A percentile compares a stretch with the other conserved stretches of the same genome.
Conservation (phyloP, 2,329 filamentous ascomycete genomes). For the Aureobasidium vineae region DNA sequence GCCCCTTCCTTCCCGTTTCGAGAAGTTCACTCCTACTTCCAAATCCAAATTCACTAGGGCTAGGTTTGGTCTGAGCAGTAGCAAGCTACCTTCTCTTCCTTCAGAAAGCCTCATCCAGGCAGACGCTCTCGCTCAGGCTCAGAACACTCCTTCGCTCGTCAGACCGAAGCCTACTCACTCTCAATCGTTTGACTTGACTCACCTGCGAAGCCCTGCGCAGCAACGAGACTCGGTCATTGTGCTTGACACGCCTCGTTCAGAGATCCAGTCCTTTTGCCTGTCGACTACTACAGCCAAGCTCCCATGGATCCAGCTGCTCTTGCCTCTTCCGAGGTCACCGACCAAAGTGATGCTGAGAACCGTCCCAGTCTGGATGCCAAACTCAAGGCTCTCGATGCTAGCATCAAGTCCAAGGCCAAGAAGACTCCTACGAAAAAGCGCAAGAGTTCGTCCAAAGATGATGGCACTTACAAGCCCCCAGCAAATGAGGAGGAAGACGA, state of each 20-base stretch:
- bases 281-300: neutral
- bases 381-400: conserved; percentile 33
- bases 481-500: conserved; percentile 26
- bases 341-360: conserved; percentile 15
- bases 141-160: conserved; percentile 19
- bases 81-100: conserved; percentile 40
- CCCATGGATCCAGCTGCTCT: conserved; percentile 16
- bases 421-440: conserved; percentile 40
- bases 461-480: conserved; percentile 35
- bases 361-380: conserved; percentile 35
- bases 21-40: conserved; percentile 39
- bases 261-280: conserved; percentile 8
- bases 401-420: conserved; percentile 29
- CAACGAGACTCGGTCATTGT: conserved; percentile 19
- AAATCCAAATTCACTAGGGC: conserved; percentile 34
- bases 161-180: conserved; percentile 14
- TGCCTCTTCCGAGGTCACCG: conserved; percentile 13
- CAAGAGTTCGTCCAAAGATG: conserved; percentile 38
- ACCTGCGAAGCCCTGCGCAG: conserved; percentile 9
- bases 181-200: conserved; percentile 13
- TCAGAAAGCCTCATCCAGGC: conserved; percentile 42
- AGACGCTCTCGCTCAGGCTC: conserved; percentile 28
- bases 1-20: conserved; percentile 38
- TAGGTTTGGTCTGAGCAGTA: conserved; percentile 40
- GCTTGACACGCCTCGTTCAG: conserved; percentile 5